Evolutionary conservation across 2,329 filamentous ascomycete genomes (phyloP).

Genomic region (Pseudogymnoascus pannorum): DNA sequence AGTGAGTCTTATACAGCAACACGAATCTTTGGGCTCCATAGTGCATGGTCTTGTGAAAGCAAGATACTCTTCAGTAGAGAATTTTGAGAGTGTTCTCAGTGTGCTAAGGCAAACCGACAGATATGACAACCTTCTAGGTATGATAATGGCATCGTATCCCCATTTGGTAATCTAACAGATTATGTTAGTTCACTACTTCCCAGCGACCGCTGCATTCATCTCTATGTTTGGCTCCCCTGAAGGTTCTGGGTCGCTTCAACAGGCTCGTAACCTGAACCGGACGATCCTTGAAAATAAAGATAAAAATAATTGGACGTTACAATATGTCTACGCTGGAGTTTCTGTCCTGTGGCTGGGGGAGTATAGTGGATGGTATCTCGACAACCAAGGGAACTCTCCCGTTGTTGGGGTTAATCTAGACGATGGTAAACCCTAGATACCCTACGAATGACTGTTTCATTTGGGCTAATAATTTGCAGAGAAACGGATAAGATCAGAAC

Average conservation of each 20-base stretch:
- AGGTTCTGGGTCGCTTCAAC: conserved; percentile 56
- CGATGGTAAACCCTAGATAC: conserved; percentile 34
- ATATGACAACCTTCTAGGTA: conserved; percentile 60
- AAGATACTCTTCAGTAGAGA: conserved; percentile 59
- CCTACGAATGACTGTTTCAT: neutral
- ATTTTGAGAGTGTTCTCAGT: conserved; percentile 66
- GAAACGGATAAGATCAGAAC: conserved; percentile 61
- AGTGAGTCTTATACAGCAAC: conserved; percentile 75
- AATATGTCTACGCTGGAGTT: conserved; percentile 71
- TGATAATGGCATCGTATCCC: conserved; percentile 16
- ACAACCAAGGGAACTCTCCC: conserved; percentile 53
- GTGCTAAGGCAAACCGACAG: conserved; percentile 63
- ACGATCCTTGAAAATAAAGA: conserved; percentile 61
- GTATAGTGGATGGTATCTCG: conserved; percentile 83
- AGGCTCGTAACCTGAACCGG: conserved; percentile 63
- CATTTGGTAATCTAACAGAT: conserved; percentile 16
- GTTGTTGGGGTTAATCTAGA: conserved; percentile 58
- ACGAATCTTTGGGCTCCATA: conserved; percentile 80
- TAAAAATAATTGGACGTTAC: conserved; percentile 62
- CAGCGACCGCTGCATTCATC: conserved; percentile 69
- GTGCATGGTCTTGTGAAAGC: conserved; percentile 71
- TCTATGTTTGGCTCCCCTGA: conserved; percentile 73
- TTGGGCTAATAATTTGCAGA: conserved; percentile 38
- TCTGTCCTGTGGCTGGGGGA: conserved; percentile 85
- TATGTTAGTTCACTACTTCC: conserved; percentile 68